These are phyloP conservation scores for Xylariaceae sp. DNA, from an alignment of 2,329 filamentous ascomycete genomes.

Conservation along the genomic window DNA sequence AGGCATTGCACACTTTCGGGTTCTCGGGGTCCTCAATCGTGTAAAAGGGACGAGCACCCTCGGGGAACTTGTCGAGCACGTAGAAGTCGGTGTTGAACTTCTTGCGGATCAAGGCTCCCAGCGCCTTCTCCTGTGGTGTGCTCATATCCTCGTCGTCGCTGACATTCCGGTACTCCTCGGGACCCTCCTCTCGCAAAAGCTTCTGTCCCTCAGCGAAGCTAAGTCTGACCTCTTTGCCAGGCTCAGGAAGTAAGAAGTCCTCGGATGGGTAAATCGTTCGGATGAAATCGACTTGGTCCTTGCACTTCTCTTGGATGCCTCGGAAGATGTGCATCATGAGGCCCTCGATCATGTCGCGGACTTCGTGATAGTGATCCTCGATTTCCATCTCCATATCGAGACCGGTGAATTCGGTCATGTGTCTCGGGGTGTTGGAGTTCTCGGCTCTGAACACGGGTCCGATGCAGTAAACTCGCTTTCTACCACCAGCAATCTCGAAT, in stretches of 20 bases:
- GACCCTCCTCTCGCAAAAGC: constrained; percentile 71
- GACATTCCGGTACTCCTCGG: constrained; percentile 62
- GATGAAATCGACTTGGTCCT: constrained; percentile 68
- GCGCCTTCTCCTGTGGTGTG: constrained; percentile 81
- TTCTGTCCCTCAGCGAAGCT: constrained; percentile 75
- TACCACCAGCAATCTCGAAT: constrained; percentile 74
- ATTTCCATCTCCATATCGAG: constrained; percentile 92
- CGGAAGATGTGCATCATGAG: constrained; percentile 78
- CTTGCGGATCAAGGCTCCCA: constrained; percentile 78
- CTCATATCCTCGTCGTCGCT: constrained; percentile 74
- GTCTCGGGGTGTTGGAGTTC: constrained; percentile 76
- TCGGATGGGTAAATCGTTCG: constrained; percentile 73
- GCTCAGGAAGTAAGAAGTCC: constrained; percentile 69
- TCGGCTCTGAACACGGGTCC: constrained; percentile 84
- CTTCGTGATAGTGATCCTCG: constrained; percentile 72
- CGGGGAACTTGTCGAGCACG: constrained; percentile 93
- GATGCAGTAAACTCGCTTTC: constrained; percentile 74
- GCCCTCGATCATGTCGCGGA: constrained; percentile 66
- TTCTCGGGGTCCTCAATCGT: constrained; percentile 64
- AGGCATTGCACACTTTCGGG: constrained; percentile 50
- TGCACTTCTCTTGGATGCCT: constrained; percentile 63
- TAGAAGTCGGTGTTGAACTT: constrained; percentile 97
- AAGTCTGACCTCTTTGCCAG: constrained; percentile 70
- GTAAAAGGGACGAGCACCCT: constrained; percentile 85
- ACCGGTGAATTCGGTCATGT: constrained; percentile 85